Evolutionary conservation across 768 basidiomycete genomes (phyloP).

Genomic region (Sarcomyxa edulis): DNA sequence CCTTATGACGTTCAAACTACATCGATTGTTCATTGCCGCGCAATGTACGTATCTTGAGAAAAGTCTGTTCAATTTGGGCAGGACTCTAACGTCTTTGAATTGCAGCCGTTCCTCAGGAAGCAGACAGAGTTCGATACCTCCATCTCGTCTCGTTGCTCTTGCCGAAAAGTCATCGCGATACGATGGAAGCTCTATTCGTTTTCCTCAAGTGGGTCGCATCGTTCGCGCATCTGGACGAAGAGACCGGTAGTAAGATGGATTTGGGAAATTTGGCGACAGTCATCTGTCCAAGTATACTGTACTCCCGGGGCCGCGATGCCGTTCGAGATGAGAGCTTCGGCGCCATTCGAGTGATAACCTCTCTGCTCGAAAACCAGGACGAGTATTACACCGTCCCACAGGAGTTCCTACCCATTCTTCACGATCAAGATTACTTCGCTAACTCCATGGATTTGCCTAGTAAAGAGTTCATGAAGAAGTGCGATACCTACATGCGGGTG

Average conservation of each 20-base stretch:
- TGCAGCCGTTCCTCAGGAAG: slow-evolving; percentile 64
- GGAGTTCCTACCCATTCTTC: slow-evolving; percentile 81
- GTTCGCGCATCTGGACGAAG: slow-evolving; percentile 96
- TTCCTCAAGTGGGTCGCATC: slow-evolving; percentile 99
- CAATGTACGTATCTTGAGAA: slow-evolving; percentile 57
- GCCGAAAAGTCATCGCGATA: slow-evolving; percentile 93
- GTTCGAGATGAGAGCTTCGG: slow-evolving; percentile 91
- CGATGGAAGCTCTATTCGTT: slow-evolving; percentile 95
- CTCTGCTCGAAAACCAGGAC: slow-evolving; percentile 89
- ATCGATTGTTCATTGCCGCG: slow-evolving; percentile 81
- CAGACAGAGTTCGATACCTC: slow-evolving; percentile 76
- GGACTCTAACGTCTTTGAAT: neutral
- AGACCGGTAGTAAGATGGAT: slow-evolving; percentile 99
- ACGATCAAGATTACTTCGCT: slow-evolving; percentile 89
- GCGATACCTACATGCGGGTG: slow-evolving; percentile 81
- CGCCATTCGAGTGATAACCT: slow-evolving; percentile 81
- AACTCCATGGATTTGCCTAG: slow-evolving; percentile 85
- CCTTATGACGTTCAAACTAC: slow-evolving; percentile 89
- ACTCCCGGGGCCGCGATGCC: slow-evolving; percentile 79
- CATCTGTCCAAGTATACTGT: slow-evolving; percentile 97
- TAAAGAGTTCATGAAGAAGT: slow-evolving; percentile 95
- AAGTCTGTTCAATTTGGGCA: neutral
- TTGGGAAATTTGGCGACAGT: slow-evolving; percentile 92
- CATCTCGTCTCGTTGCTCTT: slow-evolving; percentile 83
- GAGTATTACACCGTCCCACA: slow-evolving; percentile 92